Conservation (phyloP, 116 monocot species). For the Papilionanthe hybrid region DNA sequence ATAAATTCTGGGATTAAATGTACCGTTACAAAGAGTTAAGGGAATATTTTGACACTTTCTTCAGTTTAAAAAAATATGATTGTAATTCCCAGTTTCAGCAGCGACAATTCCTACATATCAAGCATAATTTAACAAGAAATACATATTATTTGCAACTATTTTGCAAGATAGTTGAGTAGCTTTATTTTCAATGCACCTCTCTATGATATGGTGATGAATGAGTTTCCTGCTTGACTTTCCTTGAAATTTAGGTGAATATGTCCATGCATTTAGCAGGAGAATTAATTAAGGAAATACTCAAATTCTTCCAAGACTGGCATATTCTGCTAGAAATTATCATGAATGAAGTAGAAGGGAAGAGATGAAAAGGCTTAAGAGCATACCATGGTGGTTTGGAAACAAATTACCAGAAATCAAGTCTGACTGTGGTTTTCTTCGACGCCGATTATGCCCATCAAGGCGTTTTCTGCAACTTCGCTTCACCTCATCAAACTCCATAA, state of each 20-base stretch:
- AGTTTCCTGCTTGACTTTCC: neutral
- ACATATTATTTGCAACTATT: neutral
- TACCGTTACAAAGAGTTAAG: too few relatives aligned
- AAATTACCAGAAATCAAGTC: constrained; percentile 37
- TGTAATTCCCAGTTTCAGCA: neutral
- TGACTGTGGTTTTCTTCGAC: constrained; percentile 76
- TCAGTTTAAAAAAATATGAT: neutral
- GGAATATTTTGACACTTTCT: too few relatives aligned
- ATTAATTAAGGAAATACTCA: neutral
- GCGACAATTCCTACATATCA: neutral
- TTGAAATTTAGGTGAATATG: neutral
- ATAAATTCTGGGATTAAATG: too few relatives aligned
- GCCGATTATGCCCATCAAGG: constrained; percentile 86
- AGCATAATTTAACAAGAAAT: neutral
- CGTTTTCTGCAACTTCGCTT: constrained; percentile 93
- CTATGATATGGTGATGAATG: neutral
- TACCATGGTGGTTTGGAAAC: constrained; percentile 45
- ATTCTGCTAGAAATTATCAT: neutral
- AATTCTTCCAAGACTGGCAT: neutral
- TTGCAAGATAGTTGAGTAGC: neutral
- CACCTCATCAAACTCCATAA: constrained; percentile 84
- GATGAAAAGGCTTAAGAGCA: neutral
- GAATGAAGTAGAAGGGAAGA: neutral
- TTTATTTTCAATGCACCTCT: neutral
- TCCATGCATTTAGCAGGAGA: neutral